Evolutionary conservation across 192 early-diverging fungal genomes (phyloP), one percentile per base, ranked within the genome.

Genomic region (Haplosporangium gracile): DNA sequence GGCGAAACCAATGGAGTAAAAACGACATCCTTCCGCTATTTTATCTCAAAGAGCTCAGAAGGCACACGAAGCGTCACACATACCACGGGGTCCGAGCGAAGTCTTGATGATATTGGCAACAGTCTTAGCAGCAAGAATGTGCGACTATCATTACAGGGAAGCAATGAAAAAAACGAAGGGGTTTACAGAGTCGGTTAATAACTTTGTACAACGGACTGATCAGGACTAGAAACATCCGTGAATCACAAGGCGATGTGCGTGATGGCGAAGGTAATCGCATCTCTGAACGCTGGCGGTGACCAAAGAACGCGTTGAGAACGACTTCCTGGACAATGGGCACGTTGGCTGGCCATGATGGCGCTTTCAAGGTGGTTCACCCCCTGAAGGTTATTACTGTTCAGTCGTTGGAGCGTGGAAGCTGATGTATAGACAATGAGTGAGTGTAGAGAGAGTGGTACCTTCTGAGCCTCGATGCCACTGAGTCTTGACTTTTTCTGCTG

Each of bases 31-130:
- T 75, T 55, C 8, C 11, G 13, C 49, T 26, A 5, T 26, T 65
- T 72, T n/a, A 1, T 26, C 10, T 34, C 11, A 15, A 7, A 65
- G 60, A 65, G 60, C 29, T 29, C 60, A 65, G 15, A 11, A 65
- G 60, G 29, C 10, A 32, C 60, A 32, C 60, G 39, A 70, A 42
- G 69, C 22, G 38, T 70, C 69, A 45, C 42, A 79, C 82, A 74
- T 87, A 96, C 97, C 99, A 76, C 97, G 95, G 42, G 99, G 99
- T 13, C 99, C 99, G 26, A 99, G 94, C 24, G 99, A 99, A 29
- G 98, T 99, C 88, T 98, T 98, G 74, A 99, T 89, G 87, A 99
- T 99, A 88, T 95, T 97, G 55, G 99, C 93, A 32, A 99, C 98
- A 42, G 99, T 96, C 85, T 96, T 96, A 72, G 98, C 99, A 42